A percentile compares a stretch with the other conserved stretches of the same genome.
Conservation (phyloP, 2,329 filamentous ascomycete genomes). For the Pestalotiopsis sp. region DNA sequence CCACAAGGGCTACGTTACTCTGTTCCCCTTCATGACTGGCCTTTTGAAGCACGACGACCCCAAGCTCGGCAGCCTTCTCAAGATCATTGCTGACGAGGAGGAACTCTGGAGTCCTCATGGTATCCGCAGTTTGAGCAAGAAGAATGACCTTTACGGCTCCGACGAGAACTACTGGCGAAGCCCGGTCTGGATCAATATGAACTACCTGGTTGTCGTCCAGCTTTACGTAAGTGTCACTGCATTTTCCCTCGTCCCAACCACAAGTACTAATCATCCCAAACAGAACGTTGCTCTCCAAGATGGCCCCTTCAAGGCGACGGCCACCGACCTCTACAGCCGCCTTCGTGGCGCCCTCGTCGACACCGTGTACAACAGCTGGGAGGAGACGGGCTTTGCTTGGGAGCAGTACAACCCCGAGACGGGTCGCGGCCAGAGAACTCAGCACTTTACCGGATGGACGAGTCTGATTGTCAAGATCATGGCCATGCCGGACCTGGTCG, state of each 20-base stretch:
- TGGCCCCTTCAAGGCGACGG: slow-evolving; percentile 70
- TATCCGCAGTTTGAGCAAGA: slow-evolving; percentile 86
- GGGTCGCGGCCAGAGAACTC: slow-evolving; percentile 88
- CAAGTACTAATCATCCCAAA: not conserved
- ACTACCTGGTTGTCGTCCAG: slow-evolving; percentile 82
- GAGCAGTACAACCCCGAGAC: slow-evolving; percentile 97
- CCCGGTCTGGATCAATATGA: slow-evolving; percentile 95
- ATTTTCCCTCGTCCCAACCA: not conserved
- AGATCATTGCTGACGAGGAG: slow-evolving; percentile 77
- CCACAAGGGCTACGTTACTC: slow-evolving; percentile 93
- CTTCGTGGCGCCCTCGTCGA: slow-evolving; percentile 84
- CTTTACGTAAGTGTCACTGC: slow-evolving; percentile 65
- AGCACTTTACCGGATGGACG: slow-evolving; percentile 99
- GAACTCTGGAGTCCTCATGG: slow-evolving; percentile 90
- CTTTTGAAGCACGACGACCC: slow-evolving; percentile 74
- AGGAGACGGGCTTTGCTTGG: slow-evolving; percentile 94
- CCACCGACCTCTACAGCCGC: slow-evolving; percentile 72
- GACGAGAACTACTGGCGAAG: slow-evolving; percentile 97
- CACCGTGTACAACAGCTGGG: slow-evolving; percentile 87
- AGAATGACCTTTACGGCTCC: slow-evolving; percentile 81
- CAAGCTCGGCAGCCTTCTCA: slow-evolving; percentile 73
- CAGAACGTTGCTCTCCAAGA: slow-evolving; percentile 66
- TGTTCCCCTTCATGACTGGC: slow-evolving; percentile 90
- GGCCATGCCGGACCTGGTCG: slow-evolving; percentile 77
- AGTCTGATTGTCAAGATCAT: slow-evolving; percentile 97